These are phyloP conservation scores for Populus tremula DNA, from an alignment of 345 rosid genomes.

Conservation along the genomic window DNA sequence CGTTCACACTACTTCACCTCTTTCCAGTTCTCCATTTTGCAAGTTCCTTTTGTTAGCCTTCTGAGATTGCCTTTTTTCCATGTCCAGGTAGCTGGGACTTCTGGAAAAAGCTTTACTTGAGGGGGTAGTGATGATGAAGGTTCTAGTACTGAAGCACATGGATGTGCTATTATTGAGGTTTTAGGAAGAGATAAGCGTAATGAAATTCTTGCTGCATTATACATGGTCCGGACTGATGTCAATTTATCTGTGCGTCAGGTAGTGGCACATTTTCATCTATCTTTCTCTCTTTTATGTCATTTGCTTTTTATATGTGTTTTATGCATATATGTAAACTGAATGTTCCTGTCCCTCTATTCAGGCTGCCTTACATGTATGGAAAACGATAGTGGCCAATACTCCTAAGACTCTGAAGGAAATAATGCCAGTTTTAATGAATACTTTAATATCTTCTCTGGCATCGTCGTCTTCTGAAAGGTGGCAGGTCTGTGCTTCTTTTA, in stretches of 20 bases:
- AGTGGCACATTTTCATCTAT: constrained; percentile 16
- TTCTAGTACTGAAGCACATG: constrained; percentile 98
- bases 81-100: constrained; percentile 94
- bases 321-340: not conserved
- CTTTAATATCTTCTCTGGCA: constrained; percentile 83
- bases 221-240: constrained; percentile 97
- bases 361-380: constrained; percentile 99
- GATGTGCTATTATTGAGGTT: constrained; percentile 96
- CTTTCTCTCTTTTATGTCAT: not conserved
- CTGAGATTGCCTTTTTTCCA: not conserved
- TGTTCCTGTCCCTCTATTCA: constrained; percentile 20
- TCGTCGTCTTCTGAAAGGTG: constrained; percentile 94
- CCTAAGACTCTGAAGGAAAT: constrained; percentile 97
- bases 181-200: constrained; percentile 95
- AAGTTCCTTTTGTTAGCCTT: not conserved
- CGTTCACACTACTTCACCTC: constrained; percentile 37
- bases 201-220: constrained; percentile 92
- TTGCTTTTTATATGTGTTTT: not conserved
- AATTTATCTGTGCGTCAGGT: constrained; percentile 97
- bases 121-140: constrained; percentile 99
- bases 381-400: constrained; percentile 95
- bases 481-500: constrained; percentile 50
- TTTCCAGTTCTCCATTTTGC: not conserved
- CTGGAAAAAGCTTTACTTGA: constrained; percentile 94
- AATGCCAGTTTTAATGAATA: constrained; percentile 94